Evolutionary conservation across 129 eudicot species (phyloP), one percentile per base, ranked within the genome.

Genomic region (Artemisia tridentata): DNA sequence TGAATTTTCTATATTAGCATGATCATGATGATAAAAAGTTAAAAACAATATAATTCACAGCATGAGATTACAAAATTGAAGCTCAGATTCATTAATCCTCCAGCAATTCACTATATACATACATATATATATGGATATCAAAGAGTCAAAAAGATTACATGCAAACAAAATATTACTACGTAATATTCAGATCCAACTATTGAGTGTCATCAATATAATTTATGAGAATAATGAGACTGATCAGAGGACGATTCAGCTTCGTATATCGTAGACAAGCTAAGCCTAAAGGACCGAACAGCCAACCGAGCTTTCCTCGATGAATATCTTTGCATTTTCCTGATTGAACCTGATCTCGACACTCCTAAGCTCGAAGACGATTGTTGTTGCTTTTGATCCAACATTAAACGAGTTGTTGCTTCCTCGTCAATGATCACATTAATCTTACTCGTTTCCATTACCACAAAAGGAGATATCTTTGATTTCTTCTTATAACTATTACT

Each of bases 231-330:
- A 43, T 68, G 75, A 76, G 72, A 60, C 1, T 20, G 64, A 34
- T 63, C 63, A 5, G 47, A 67, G 41, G 50, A 63, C 21, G 72
- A 65, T 74, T 74, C 66, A n/a, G 1, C 25, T 68, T 79, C 83
- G 53, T 79, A 79, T 10, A 79, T 79, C 2, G 83, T 79, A 18
- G 79, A 79, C 55, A 79, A 49, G 0, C 72, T 58, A 10, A 79
- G 72, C 71, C 53, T 79, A 64, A 79, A 79, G 0, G 83, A 79
- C 18, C 67, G 69, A 67, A 73, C 83, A 59, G 79, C 79, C 79
- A 79, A 74, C 54, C 72, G 53, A 23, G 75, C 72, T 46, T 70
- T 75, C 66, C 72, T 60, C 0, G 82, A 72, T 0, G 77, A 78
- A 63, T 63, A 72, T 62, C 77, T 78, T 19, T 72, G 69, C 58